A percentile compares a stretch with the other conserved stretches of the same genome.
phyloP scores from a whole-genome alignment of 2,329 filamentous ascomycete genomes.

The Alternaria tenuissima region DNA sequence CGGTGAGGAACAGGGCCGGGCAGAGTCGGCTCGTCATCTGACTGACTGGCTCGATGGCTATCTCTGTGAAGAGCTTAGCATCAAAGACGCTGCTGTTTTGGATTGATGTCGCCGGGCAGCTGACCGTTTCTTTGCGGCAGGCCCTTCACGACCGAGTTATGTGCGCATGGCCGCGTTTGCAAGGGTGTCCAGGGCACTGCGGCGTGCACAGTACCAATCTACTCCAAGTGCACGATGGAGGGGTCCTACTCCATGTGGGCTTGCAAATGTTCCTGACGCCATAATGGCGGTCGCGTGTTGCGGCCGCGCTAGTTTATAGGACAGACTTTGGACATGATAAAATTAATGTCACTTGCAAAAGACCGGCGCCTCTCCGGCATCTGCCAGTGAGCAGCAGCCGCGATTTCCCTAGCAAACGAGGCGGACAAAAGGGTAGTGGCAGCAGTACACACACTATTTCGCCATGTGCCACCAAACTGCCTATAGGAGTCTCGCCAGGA shows the following conservation, averaged over 20 bases:
- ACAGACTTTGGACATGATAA: conserved; percentile 16
- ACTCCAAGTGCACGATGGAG: conserved; percentile 11
- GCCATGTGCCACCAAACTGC: conserved; percentile 15
- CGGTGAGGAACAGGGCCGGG: conserved; percentile 25
- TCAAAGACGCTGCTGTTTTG: conserved; percentile 21
- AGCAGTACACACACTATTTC: conserved; percentile 16
- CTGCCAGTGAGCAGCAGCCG: conserved; percentile 20
- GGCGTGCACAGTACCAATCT: conserved; percentile 16
- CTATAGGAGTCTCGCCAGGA: conserved; percentile 16
- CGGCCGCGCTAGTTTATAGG: conserved; percentile 26
- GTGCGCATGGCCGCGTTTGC: conserved; percentile 21
- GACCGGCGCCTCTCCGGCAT: conserved; percentile 21
- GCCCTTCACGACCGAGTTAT: conserved; percentile 12
- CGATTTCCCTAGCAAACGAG: conserved; percentile 22
- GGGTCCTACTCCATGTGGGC: conserved; percentile 8
- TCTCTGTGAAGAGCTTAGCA: conserved; percentile 16
- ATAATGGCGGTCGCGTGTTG: conserved; percentile 31
- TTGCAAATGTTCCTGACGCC: conserved; percentile 32
- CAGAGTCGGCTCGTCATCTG: conserved; percentile 29
- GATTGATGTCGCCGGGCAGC: conserved; percentile 26
- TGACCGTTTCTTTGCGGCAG: conserved; percentile 25
- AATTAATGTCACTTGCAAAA: conserved; percentile 13
- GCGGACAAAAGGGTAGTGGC: conserved; percentile 21
- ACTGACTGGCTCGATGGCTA: conserved; percentile 15
- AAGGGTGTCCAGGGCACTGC: conserved; percentile 15